Evolutionary conservation across 1,284 basidiomycete genomes (phyloP).

Genomic region (Naganishia sp.): DNA sequence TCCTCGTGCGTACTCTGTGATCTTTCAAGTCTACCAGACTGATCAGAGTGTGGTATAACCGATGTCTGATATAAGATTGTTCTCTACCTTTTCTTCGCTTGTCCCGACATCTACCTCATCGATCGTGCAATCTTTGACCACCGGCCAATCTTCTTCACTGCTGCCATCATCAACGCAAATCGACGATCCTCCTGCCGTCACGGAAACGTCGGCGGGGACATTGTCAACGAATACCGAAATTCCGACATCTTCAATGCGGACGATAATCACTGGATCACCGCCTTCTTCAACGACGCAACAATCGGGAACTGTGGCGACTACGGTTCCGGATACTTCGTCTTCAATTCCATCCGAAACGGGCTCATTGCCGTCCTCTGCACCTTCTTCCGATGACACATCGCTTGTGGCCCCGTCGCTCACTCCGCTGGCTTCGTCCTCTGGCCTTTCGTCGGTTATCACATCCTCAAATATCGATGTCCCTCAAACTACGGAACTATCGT

Average conservation of each 20-base stretch:
- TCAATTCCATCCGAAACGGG: too few relatives aligned
- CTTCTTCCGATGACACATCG: too few relatives aligned
- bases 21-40: constrained; percentile 4
- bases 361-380: too few relatives aligned
- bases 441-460: not conserved
- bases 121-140: not conserved
- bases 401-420: too few relatives aligned
- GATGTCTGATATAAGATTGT: constrained; percentile 8
- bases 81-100: constrained; percentile 17
- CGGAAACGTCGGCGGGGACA: not conserved
- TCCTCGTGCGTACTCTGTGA: constrained; percentile 19
- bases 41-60: constrained; percentile 1
- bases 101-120: not conserved
- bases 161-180: not conserved
- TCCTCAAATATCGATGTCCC: not conserved
- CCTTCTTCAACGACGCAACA: not conserved
- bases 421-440: not conserved
- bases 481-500: not conserved
- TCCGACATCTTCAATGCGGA: not conserved
- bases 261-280: not conserved
- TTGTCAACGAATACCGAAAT: not conserved
- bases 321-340: too few relatives aligned
- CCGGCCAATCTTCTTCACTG: too few relatives aligned
- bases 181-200: not conserved
- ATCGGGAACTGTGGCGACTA: too few relatives aligned